Evolutionary conservation across 495 filamentous ascomycete genomes (phyloP), one percentile per base, ranked within the genome.

Genomic region (Talaromyces adpressus): DNA sequence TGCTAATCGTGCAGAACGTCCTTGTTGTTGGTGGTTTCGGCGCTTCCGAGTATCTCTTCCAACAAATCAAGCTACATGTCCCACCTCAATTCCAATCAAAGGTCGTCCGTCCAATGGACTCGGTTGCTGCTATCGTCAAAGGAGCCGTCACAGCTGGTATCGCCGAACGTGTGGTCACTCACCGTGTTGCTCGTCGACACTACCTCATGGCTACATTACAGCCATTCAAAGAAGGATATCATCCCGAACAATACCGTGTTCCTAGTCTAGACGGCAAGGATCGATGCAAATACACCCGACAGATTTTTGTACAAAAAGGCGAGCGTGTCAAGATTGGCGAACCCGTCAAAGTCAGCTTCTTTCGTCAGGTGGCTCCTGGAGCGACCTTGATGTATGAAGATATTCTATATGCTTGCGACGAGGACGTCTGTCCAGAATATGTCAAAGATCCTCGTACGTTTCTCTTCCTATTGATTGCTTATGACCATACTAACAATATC

Each of bases 321-420:
- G 94, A 98, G 75, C 86, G 94, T 70, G 92, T 98, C 73, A 97
- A 96, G 87, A 98, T 97, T 71, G 94, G 94, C 64, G 94, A 98
- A 77, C 94, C 95, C 7, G 94, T 98, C 74, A 98, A 98, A 79
- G 95, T 98, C 29, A 93, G 90, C 59, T 98, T 98, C 77, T 98
- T 98, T 87, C 83, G 94, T 73, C 94, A 98, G 73, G 94, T 98
- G 63, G 94, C 94, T 25, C 94, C 94, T 2, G 95, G 94, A 57
- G 95, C 95, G 34, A 98, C 94, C 0, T 85, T 98, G 64, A 98
- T 98, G 93, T 98, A 98, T 73, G 95, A 98, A 79, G 95, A 98
- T 79, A 92, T 98, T 57, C 75, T 98, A 57, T 98, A 98, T 75
- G 95, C 95, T 58, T 98, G 94, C 74, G 94, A 98, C 70, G 93